Base-by-base conservation (phyloP, 495 filamentous ascomycete genomes). In the Aspergillus mulundensis region DNA sequence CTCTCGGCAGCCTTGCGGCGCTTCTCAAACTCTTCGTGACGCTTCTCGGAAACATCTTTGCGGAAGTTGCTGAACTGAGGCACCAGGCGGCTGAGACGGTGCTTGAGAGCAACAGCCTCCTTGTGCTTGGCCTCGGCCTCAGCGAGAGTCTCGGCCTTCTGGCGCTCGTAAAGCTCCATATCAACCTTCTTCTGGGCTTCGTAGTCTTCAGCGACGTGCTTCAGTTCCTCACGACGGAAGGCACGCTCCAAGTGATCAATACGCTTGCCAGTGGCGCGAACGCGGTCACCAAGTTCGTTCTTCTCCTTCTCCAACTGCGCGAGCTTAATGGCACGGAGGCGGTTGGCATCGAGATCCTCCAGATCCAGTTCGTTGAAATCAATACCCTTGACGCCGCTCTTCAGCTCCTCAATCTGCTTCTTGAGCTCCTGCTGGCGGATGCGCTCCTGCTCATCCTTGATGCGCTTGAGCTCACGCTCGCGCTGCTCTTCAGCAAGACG, bases 241-340 rank as follows among this genome's bases (percentile, higher is more conserved):
- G 94, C 95, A 74, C 94, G 90, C 79, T 98, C 94, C 62, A 98
- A 78, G 74, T 98, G 94, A 70, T 98, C 94, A 67, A 97, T 91
- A 58, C 94, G 87, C 82, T 96, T 97, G 68, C 87, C 88, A 46
- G 93, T 96, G 59, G 93, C 82, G 58, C 91, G 86, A 42, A 97
- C 80, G 65, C 88, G 91, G 70, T 97, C 92, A 42, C 86, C 84
- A 61, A 96, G 84, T 63, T 83, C 91, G 65, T 93, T 95, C 84
- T 97, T 98, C 78, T 98, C 95, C 56, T 93, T 91, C 74, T 97
- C 94, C 15, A 98, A 83, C 68, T 96, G 91, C 40, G 89, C 87
- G 40, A 98, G 84, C 78, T 96, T 96, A 75, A 98, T 87, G 53
- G 88, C 86, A 69, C 94, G 90, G 60, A 98, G 86, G 60, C 86